These are phyloP conservation scores for Trametes cubensis DNA, from an alignment of 768 basidiomycete genomes.

Conservation along the genomic window DNA sequence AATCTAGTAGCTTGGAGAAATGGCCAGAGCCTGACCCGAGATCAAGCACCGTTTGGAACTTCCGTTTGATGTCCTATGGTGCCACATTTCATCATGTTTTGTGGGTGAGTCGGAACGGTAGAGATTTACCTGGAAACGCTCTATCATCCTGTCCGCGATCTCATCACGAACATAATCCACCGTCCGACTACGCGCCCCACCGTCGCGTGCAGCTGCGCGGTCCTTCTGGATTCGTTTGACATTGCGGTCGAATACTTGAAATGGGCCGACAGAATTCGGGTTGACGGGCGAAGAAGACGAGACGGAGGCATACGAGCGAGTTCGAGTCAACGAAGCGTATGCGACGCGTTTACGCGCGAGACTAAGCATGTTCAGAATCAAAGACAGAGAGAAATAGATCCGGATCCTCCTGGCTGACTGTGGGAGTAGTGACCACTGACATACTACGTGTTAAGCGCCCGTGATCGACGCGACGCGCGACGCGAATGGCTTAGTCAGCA, in stretches of 20 bases:
- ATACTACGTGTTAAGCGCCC: background rate
- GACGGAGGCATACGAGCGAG: conserved; percentile 50
- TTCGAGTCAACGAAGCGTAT: background rate
- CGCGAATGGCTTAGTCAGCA: conserved; percentile 23
- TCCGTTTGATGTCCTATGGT: conserved; percentile 84
- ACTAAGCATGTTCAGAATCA: conserved; percentile 4
- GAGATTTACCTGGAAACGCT: conserved; percentile 72
- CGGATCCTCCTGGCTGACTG: too few relatives aligned
- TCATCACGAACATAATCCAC: conserved; percentile 94
- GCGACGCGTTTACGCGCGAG: background rate
- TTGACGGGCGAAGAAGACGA: conserved; percentile 48
- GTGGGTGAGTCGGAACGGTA: too few relatives aligned
- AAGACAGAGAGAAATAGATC: too few relatives aligned
- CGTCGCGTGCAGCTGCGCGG: conserved; percentile 60
- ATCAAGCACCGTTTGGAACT: conserved; percentile 80
- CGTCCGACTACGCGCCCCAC: conserved; percentile 63
- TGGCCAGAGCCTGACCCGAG: conserved; percentile 91
- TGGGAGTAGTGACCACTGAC: too few relatives aligned
- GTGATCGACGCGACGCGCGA: conserved; percentile 18
- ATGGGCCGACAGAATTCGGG: conserved; percentile 59
- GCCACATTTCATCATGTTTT: conserved; percentile 2
- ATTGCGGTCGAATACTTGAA: conserved; percentile 84
- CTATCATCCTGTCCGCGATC: conserved; percentile 87
- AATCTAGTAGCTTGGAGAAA: conserved; percentile 80
- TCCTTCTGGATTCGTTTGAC: conserved; percentile 81